phyloP scores from a whole-genome alignment of 768 basidiomycete species.

The Naematelia aurantialba region DNA sequence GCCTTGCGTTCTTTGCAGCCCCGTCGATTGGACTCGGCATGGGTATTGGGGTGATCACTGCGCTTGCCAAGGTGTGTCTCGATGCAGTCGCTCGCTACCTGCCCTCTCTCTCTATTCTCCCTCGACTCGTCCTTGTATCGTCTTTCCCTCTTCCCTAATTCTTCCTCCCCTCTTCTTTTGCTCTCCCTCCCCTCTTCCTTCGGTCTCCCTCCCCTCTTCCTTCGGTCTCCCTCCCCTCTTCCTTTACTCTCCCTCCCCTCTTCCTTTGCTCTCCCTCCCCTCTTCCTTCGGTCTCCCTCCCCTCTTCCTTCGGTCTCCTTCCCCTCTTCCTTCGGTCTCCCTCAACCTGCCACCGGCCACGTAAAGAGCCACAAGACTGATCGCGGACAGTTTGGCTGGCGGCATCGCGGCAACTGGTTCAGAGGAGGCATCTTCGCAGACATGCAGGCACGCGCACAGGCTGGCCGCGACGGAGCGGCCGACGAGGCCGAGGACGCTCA shows the following conservation, averaged over 20 bases:
- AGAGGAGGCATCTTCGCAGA: constrained; percentile 26
- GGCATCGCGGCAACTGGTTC: constrained; percentile 43
- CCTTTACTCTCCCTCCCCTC: not conserved
- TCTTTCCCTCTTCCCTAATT: not conserved
- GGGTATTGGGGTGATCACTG: constrained; percentile 38
- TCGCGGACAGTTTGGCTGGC: constrained; percentile 37
- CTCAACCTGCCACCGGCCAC: not conserved
- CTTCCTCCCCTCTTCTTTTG: not conserved
- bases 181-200: too few species aligned
- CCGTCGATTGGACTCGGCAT: constrained; percentile 33
- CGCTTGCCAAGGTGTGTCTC: constrained; percentile 33
- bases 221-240: not conserved
- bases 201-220: too few species aligned
- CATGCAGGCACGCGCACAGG: constrained; percentile 32
- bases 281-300: too few species aligned
- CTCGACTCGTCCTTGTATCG: not conserved
- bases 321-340: not conserved
- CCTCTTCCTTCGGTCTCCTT: not conserved
- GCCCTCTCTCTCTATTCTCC: not conserved
- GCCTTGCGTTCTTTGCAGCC: constrained; percentile 43
- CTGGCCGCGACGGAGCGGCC: constrained; percentile 31
- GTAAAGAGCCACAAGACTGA: not conserved
- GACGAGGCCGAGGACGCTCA: constrained; percentile 36
- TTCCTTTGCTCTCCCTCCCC: too few species aligned
- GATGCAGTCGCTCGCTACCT: too few species aligned